phyloP scores from a whole-genome alignment of 2,329 filamentous ascomycete species.

The Pseudodiploospora longispora region DNA sequence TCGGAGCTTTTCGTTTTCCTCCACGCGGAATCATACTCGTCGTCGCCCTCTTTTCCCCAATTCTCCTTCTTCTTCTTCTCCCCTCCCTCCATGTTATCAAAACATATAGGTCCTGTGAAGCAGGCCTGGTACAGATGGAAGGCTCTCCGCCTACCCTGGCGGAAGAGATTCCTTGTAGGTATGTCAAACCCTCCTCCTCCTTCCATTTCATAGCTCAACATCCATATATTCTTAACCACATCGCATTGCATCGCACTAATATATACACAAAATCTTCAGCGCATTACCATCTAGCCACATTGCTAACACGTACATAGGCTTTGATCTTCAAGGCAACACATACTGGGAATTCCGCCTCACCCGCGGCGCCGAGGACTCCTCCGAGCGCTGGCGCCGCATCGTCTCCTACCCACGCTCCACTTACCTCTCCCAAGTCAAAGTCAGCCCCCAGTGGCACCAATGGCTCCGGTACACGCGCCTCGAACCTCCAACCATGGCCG shows the following conservation, averaged over 20 bases:
- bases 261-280: too few species aligned
- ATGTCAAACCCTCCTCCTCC: constrained; percentile 14
- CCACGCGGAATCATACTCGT: too few species aligned
- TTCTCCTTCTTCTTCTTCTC: too few species aligned
- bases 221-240: not conserved
- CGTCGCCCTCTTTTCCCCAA: too few species aligned
- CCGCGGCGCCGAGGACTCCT: constrained; percentile 23
- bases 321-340: constrained; percentile 58
- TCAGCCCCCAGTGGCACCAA: constrained; percentile 59
- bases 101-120: constrained; percentile 26
- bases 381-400: constrained; percentile 51
- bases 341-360: constrained; percentile 59
- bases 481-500: constrained; percentile 45
- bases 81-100: constrained; percentile 23
- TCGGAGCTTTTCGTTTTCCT: too few species aligned
- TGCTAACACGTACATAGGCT: constrained; percentile 32
- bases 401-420: constrained; percentile 48
- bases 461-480: constrained; percentile 56
- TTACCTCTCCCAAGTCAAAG: constrained; percentile 46
- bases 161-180: constrained; percentile 56
- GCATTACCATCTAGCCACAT: too few species aligned
- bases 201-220: not conserved
- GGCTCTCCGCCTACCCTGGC: constrained; percentile 53
- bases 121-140: constrained; percentile 55
- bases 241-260: not conserved